Base-by-base conservation (phyloP, 2,329 filamentous ascomycete species). In the Fusarium poae region DNA sequence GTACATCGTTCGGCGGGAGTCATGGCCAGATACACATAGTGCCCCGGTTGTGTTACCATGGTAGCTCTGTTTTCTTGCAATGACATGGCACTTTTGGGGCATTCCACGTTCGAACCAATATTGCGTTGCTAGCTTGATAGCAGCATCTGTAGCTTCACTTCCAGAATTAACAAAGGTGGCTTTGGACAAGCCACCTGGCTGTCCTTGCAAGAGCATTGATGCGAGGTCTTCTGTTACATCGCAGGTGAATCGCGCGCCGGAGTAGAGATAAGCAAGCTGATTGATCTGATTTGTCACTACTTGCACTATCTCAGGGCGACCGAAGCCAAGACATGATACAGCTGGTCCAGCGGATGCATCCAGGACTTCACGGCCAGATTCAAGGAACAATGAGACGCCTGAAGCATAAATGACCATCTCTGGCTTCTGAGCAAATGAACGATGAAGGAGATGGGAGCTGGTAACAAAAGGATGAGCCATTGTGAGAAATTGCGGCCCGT, bases 1-100 rank as follows among this genome's bases (percentile, higher is more conserved):
- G 35, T 67, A 68, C 21, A 71, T 63, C 3, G 50, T 43, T 10
- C 61, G 52, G 3, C 67, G 51, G 21, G 58, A 60, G 27, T 59
- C 35, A 21, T 71, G 61, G 3, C 65, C 65, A 32, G 81, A 80
- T 3, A 84, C 73, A 9, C 77, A 80, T 54, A 86, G 76, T 1
- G 82, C 76, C 0, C 82, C 83, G 13, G 85, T 75, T 0, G 83
- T 85, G 59, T 83, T 85, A 8, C 84, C 83, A 69, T 86, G 84
- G 60, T 85, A 86, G 6, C 76, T 79, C 64, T 84, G 81, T 21
- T 77, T 75, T 4, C 84, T 73, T 0, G 79, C 76, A n/a, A 86
- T 81, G 64, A 84, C 80, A 44, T 80, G 77, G 6, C 75, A 68
- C 5, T 83, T 75, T 57, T 80, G 54, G 3, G 76, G 69, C 54